Conservation (phyloP, 805 yeast species). For the Ogataea methanolica region DNA sequence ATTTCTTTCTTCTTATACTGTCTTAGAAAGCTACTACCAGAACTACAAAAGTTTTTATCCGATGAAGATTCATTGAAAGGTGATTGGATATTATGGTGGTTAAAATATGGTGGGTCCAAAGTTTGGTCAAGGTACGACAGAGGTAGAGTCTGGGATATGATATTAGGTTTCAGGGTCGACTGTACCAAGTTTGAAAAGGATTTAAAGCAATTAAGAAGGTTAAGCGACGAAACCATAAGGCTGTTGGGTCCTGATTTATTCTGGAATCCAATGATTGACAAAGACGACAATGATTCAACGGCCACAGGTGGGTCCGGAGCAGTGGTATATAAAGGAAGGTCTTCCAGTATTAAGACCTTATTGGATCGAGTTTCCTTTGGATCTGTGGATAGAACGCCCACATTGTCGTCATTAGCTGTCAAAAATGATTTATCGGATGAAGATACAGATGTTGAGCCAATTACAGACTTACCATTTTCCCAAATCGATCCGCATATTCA, state of each 20-base stretch:
- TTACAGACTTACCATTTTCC: constrained; percentile 44
- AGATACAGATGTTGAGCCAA: constrained; percentile 22
- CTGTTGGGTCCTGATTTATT: constrained; percentile 56
- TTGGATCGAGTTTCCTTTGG: constrained; percentile 21
- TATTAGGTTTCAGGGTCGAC: constrained; percentile 69
- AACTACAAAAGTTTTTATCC: constrained; percentile 65
- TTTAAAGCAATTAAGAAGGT: constrained; percentile 16
- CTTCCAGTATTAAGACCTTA: constrained; percentile 29
- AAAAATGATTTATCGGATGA: constrained; percentile 1
- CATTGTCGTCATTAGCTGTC: constrained; percentile 18
- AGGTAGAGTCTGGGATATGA: constrained; percentile 85
- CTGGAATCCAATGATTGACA: constrained; percentile 44
- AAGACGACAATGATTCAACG: constrained; percentile 6
- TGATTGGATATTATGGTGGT: constrained; percentile 94
- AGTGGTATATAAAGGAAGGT: constrained; percentile 17
- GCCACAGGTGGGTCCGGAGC: constrained; percentile 2
- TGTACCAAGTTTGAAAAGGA: constrained; percentile 21
- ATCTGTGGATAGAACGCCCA: constrained; percentile 25
- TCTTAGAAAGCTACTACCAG: constrained; percentile 64
- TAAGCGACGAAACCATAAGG: constrained; percentile 18
- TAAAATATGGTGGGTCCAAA: constrained; percentile 84
- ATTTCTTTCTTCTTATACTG: constrained; percentile 63
- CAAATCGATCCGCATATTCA: constrained; percentile 71
- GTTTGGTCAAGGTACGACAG: constrained; percentile 78
- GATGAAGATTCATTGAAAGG: constrained; percentile 79